A percentile compares a stretch with the other conserved stretches of the same genome.
Conservation (phyloP, 176 grass and related monocot species). For the Eragrostis curvula region DNA sequence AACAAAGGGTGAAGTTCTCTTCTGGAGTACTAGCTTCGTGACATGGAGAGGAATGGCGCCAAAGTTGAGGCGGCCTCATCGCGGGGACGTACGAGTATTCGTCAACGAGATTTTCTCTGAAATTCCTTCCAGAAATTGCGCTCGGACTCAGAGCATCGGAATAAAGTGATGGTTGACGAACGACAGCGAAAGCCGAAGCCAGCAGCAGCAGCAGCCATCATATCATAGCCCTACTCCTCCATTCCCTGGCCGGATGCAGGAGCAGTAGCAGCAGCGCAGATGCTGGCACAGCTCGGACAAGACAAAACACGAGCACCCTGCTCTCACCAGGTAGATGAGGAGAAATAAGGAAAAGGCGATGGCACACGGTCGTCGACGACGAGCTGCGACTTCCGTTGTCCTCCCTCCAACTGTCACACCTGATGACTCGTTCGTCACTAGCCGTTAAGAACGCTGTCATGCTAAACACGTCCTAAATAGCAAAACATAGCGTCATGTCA, state of each 20-base stretch:
- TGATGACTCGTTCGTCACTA: neutral
- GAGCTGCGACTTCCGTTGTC: neutral
- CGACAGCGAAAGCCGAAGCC: neutral
- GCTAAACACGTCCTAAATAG: neutral
- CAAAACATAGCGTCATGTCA: neutral
- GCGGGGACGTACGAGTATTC: no score
- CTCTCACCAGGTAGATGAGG: neutral
- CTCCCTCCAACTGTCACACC: neutral
- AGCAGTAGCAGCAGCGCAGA: neutral
- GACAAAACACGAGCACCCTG: neutral
- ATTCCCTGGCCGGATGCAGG: neutral
- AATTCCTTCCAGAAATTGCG: neutral
- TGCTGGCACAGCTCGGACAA: neutral
- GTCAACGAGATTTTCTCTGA: neutral
- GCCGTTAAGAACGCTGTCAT: neutral
- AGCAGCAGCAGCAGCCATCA: neutral
- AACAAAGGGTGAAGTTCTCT: neutral
- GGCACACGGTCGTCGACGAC: neutral
- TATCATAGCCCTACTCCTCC: no score
- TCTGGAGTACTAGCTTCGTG: no score
- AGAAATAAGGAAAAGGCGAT: neutral
- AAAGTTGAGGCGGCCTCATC: no score
- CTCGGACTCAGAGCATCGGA: slow-evolving; percentile 15
- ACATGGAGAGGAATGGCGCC: neutral
- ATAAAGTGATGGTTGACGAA: slow-evolving; percentile 23